Base-by-base conservation (phyloP, 2,329 filamentous ascomycete species). In the Escovopsis sp. region DNA sequence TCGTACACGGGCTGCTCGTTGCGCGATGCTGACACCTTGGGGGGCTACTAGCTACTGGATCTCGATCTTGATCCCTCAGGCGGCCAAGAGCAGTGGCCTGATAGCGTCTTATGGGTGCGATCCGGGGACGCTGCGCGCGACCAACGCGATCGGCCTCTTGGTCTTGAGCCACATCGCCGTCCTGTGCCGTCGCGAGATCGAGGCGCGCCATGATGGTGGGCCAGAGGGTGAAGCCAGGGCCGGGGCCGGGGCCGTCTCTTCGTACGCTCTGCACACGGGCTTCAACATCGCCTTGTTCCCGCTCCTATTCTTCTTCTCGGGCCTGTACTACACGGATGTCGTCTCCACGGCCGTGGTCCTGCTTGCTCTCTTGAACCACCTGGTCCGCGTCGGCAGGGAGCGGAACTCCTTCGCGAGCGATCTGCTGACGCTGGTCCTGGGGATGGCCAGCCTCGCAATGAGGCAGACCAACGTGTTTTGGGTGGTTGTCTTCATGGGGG, bases 391-490 rank as follows among this genome's bases (percentile, higher is more conserved):
- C 2, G 60, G 59, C 15, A 45, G 49, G 30, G 47, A 53, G 10
- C 4, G 23, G 23, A 60, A 55, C 5, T 61, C 62, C 0, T 12
- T 65, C 5, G 4, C 52, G 7, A 70, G 59, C 36, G 67, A 68
- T 39, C 1, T 77, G 0, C 47, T 51, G 10, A 65, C 67, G 0
- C 47, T 85, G 0, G 1, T 68, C 0, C 58, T 81, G 6, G 87
- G 87, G 0, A 48, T 85, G 0, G 48, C 74, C 1, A 70, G 85
- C 1, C 68, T 98, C 18, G 64, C 73, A 3, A 91, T 94, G 67
- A 73, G 91, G 23, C 91, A 98, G 60, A 98, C 91, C 0, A 98
- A 98, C 54, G 82, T 96, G 43, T 94, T 98, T 58, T 98, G 91
- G 91, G 80, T 88, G 0, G 81, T 85, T 1, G 68, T 88, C 0